phyloP scores from a whole-genome alignment of 169 alveolate genomes.

The Plasmodium adleri region DNA sequence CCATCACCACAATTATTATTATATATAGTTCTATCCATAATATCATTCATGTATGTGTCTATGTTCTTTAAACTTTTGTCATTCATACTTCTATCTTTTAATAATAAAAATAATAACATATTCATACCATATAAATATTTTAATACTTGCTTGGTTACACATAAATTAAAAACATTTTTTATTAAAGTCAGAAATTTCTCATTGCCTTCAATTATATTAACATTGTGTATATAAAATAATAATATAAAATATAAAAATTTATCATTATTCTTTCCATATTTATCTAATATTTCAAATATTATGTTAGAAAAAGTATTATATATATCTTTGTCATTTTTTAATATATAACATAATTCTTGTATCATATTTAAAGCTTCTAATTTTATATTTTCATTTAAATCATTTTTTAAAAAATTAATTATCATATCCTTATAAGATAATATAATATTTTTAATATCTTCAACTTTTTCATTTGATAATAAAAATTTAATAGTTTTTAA shows the following conservation, averaged over 20 bases:
- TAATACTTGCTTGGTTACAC: conserved; percentile 55
- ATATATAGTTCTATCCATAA: conserved; percentile 32
- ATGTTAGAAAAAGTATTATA: conserved; percentile 27
- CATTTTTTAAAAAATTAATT: conserved; percentile 62
- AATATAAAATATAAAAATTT: conserved; percentile 35
- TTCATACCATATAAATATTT: conserved; percentile 45
- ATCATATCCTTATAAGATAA: conserved; percentile 23
- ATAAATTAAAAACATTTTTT: conserved; percentile 30
- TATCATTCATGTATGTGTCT: conserved; percentile 20
- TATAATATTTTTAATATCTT: conserved; percentile 55
- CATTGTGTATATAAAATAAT: conserved; percentile 40
- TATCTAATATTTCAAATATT: conserved; percentile 66
- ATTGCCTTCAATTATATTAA: conserved; percentile 38
- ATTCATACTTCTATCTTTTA: conserved; percentile 2
- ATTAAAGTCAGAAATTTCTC: conserved; percentile 33
- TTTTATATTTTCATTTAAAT: conserved; percentile 76
- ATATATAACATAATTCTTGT: conserved; percentile 5
- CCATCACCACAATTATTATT: neutral
- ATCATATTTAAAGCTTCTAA: conserved; percentile 33
- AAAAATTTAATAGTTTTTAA: conserved; percentile 40
- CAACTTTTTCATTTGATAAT: conserved; percentile 17
- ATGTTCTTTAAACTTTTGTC: conserved; percentile 2
- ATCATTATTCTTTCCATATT: conserved; percentile 69
- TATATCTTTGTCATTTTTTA: conserved; percentile 73
- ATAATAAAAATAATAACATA: conserved; percentile 31